Evolutionary conservation across 352 stramenopile genomes (phyloP).

Genomic region (Globisporangium uncinulatum): DNA sequence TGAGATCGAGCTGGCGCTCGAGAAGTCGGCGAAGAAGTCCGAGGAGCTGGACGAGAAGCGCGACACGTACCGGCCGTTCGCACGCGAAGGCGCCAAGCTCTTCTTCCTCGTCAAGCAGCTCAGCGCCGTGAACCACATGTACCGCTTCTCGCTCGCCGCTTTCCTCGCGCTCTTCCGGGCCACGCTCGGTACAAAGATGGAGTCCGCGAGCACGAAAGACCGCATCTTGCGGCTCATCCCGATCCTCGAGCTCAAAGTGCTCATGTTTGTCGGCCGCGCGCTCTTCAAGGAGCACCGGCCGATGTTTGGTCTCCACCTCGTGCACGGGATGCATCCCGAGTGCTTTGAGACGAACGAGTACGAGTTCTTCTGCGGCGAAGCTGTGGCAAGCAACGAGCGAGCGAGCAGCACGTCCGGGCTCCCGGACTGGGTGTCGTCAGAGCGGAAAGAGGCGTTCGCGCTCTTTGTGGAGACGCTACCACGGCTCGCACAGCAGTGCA

Average conservation of each 20-base stretch:
- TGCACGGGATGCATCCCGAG: conserved; percentile 90
- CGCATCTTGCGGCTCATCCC: conserved; percentile 80
- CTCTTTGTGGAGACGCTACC: conserved; percentile 74
- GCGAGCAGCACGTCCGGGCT: conserved; percentile 15
- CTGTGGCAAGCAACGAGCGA: conserved; percentile 36
- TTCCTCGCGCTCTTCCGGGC: conserved; percentile 88
- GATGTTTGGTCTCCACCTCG: conserved; percentile 93
- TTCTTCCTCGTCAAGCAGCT: conserved; percentile 94
- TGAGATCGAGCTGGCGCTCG: conserved; percentile 89
- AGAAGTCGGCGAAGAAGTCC: conserved; percentile 85
- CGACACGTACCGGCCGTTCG: conserved; percentile 88
- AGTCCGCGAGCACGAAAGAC: conserved; percentile 64
- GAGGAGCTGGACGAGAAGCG: conserved; percentile 91
- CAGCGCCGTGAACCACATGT: conserved; percentile 92
- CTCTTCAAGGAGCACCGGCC: conserved; percentile 92
- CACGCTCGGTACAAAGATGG: conserved; percentile 80
- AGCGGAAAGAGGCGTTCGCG: conserved; percentile 84
- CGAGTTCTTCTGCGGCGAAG: conserved; percentile 89
- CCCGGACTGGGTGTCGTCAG: conserved; percentile 73
- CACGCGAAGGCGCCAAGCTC: conserved; percentile 82
- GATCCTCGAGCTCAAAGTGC: conserved; percentile 83
- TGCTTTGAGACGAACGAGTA: conserved; percentile 93
- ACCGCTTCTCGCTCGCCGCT: conserved; percentile 90
- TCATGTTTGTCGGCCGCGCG: conserved; percentile 90
- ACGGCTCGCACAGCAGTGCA: conserved; percentile 58